Evolutionary conservation across 495 filamentous ascomycete genomes (phyloP).

Genomic region (Aspergillus sparsus): DNA sequence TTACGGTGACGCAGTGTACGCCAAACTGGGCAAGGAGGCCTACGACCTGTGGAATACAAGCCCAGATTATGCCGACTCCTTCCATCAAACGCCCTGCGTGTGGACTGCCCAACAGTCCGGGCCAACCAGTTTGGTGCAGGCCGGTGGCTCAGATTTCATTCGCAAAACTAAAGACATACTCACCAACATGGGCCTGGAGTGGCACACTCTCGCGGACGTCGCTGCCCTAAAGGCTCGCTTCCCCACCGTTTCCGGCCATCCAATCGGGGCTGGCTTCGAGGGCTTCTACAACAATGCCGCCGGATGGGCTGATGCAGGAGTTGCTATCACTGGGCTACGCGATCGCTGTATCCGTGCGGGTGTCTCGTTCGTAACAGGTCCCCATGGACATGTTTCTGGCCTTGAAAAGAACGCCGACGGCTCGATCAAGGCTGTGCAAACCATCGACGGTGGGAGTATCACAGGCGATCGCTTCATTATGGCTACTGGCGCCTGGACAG

Average conservation of each 20-base stretch:
- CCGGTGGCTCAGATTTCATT: constrained; percentile 39
- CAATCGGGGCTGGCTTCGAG: constrained; percentile 54
- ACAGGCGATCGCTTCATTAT: constrained; percentile 67
- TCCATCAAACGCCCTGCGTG: constrained; percentile 35
- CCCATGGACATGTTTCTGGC: constrained; percentile 30
- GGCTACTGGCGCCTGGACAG: constrained; percentile 80
- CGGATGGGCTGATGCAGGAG: constrained; percentile 78
- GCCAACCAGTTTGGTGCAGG: constrained; percentile 29
- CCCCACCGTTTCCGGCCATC: constrained; percentile 44
- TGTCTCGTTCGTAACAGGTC: constrained; percentile 34
- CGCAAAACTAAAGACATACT: constrained; percentile 38
- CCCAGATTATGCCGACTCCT: constrained; percentile 35
- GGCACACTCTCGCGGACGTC: constrained; percentile 38
- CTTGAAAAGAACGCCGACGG: constrained; percentile 40
- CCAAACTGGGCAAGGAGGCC: constrained; percentile 62
- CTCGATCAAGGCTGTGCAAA: constrained; percentile 23
- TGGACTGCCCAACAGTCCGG: constrained; percentile 32
- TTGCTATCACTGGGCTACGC: constrained; percentile 59
- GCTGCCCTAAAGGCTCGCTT: constrained; percentile 42
- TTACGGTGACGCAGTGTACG: constrained; percentile 69
- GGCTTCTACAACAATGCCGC: constrained; percentile 69
- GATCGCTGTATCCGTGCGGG: constrained; percentile 32
- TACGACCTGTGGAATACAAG: constrained; percentile 61
- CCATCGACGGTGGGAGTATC: constrained; percentile 46
- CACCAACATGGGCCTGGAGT: constrained; percentile 40